Conservation (phyloP, 2,329 filamentous ascomycete species). For the Colletotrichum melonis region DNA sequence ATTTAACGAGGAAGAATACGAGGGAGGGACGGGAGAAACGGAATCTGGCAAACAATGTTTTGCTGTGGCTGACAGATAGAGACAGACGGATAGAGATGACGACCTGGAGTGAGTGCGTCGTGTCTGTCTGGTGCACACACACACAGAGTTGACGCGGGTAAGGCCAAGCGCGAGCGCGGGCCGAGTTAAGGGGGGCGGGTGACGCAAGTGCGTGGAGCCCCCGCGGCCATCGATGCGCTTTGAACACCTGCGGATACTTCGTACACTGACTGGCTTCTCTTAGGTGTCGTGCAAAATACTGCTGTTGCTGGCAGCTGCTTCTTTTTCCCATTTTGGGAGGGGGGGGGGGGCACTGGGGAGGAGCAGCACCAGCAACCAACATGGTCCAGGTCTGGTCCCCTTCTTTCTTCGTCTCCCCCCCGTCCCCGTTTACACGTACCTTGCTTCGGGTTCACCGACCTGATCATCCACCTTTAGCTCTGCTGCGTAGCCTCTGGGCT, state of each 20-base stretch:
- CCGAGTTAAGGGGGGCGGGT: constrained; percentile 29
- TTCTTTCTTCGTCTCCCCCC: not conserved
- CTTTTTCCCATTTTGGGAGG: not conserved
- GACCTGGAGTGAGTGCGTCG: not conserved
- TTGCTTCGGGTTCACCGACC: constrained; percentile 6
- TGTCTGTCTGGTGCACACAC: not conserved
- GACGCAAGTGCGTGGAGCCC: constrained; percentile 35
- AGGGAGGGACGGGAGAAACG: not conserved
- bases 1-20: not conserved
- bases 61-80: not conserved
- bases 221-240: constrained; percentile 12
- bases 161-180: constrained; percentile 34
- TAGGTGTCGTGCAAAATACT: not conserved
- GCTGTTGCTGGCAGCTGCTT: not conserved
- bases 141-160: constrained; percentile 14
- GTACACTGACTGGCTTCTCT: too few species aligned
- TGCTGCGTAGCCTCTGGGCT: not conserved
- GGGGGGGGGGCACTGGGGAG: not conserved
- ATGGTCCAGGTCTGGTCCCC: not conserved
- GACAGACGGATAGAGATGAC: not conserved
- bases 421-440: not conserved
- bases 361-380: not conserved
- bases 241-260: not conserved
- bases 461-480: not conserved
- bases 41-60: not conserved